phyloP scores from a whole-genome alignment of 495 filamentous ascomycete genomes.

The Parmelia sp. region DNA sequence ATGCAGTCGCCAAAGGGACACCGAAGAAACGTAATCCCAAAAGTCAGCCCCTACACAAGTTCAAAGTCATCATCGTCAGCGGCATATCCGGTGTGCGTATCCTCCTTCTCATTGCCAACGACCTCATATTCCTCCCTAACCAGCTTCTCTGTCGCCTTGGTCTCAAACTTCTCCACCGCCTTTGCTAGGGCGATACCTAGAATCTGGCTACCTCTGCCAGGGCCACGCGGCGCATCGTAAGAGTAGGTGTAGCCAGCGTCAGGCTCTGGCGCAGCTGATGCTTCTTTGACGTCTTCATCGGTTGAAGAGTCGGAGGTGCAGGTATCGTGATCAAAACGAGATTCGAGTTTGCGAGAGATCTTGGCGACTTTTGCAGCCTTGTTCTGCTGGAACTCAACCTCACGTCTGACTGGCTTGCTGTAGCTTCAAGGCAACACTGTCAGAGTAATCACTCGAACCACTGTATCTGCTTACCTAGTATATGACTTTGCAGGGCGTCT shows the following conservation, averaged over 20 bases:
- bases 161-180: constrained; percentile 53
- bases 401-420: constrained; percentile 24
- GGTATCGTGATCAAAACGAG: constrained; percentile 30
- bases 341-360: constrained; percentile 35
- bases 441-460: background rate
- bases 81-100: constrained; percentile 29
- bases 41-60: constrained; percentile 27
- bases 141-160: constrained; percentile 49
- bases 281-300: constrained; percentile 39
- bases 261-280: constrained; percentile 36
- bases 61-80: constrained; percentile 42
- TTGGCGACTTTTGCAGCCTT: constrained; percentile 32
- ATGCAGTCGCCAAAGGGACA: background rate
- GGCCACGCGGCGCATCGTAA: constrained; percentile 42
- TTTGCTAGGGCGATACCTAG: constrained; percentile 47
- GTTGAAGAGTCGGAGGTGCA: constrained; percentile 33
- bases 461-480: constrained; percentile 17
- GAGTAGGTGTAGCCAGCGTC: constrained; percentile 42
- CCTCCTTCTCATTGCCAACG: constrained; percentile 40
- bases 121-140: constrained; percentile 55
- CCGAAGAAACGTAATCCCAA: background rate
- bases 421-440: constrained; percentile 13
- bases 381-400: constrained; percentile 32
- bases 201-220: constrained; percentile 47
- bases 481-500: constrained; percentile 32